A percentile compares a stretch with the other conserved stretches of the same genome.
These are phyloP conservation scores for Penicillium maclennaniae DNA, from an alignment of 495 filamentous ascomycete species.

Conservation along the genomic window DNA sequence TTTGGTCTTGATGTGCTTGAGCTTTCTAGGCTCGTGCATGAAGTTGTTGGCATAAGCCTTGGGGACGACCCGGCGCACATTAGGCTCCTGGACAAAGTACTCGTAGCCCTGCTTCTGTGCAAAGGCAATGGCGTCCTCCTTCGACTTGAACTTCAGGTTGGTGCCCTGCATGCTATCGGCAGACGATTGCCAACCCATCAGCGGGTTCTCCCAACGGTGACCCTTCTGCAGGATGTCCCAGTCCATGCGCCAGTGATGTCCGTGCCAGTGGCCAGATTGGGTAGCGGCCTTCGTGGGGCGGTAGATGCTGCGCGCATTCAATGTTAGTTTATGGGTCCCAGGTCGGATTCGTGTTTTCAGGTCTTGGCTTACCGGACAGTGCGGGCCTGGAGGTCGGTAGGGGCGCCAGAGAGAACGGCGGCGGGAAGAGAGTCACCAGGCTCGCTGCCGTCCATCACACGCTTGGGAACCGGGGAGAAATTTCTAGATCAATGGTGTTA, in stretches of 20 bases:
- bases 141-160: conserved; percentile 80
- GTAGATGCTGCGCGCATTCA: conserved; percentile 65
- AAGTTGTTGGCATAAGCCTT: conserved; percentile 99
- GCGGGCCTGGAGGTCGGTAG: conserved; percentile 85
- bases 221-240: conserved; percentile 89
- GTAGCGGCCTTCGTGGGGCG: conserved; percentile 85
- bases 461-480: conserved; percentile 85
- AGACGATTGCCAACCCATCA: conserved; percentile 98
- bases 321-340: conserved; percentile 12
- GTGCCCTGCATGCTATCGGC: conserved; percentile 92
- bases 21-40: conserved; percentile 71
- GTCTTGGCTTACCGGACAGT: conserved; percentile 73
- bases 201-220: conserved; percentile 94
- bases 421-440: conserved; percentile 70
- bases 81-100: conserved; percentile 98
- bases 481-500: conserved; percentile 48
- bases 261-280: conserved; percentile 82
- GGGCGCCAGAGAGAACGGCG: conserved; percentile 86
- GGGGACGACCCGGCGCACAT: conserved; percentile 74
- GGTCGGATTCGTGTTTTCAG: background rate
- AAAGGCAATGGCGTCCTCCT: conserved; percentile 92
- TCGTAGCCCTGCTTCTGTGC: conserved; percentile 99
- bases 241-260: conserved; percentile 93
- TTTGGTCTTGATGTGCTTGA: conserved; percentile 94
- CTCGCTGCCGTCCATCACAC: conserved; percentile 87